Conservation (phyloP, 2,329 filamentous ascomycete genomes). For the Dothideomycetes sp. region DNA sequence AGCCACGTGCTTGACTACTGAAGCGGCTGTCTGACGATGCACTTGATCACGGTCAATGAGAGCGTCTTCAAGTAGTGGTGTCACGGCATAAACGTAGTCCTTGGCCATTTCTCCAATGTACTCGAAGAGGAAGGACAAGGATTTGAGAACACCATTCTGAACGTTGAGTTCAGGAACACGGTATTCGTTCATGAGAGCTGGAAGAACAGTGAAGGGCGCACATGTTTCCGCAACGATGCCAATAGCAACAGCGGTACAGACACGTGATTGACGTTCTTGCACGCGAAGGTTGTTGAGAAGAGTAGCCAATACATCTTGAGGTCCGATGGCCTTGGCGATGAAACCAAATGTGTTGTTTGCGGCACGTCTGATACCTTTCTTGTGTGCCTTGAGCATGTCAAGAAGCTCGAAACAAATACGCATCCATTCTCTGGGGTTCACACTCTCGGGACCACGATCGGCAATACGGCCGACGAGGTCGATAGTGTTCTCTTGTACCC, state of each 20-base stretch:
- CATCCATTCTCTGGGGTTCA: conserved; percentile 99
- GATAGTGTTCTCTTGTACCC: conserved; percentile 98
- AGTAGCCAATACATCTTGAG: conserved; percentile 91
- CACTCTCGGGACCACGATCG: conserved; percentile 89
- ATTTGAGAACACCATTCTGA: conserved; percentile 96
- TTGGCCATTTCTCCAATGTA: conserved; percentile 99
- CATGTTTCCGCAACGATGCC: conserved; percentile 98
- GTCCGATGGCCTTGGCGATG: conserved; percentile 97
- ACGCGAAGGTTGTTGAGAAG: conserved; percentile 94
- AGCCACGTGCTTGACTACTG: conserved; percentile 95
- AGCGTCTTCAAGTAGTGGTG: conserved; percentile 88
- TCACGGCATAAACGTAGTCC: conserved; percentile 98
- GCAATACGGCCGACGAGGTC: conserved; percentile 96
- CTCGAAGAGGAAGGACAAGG: conserved; percentile 92
- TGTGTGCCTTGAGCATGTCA: conserved; percentile 99
- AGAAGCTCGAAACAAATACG: conserved; percentile 97
- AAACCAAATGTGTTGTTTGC: conserved; percentile 99
- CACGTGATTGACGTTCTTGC: conserved; percentile 93
- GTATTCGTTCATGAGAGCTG: conserved; percentile 98
- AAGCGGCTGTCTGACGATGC: conserved; percentile 90
- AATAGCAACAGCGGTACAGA: conserved; percentile 96
- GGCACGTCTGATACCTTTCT: conserved; percentile 95
- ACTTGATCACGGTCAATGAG: conserved; percentile 97
- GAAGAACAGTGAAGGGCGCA: conserved; percentile 96
- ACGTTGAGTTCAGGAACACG: conserved; percentile 97